Evolutionary conservation across 2,329 filamentous ascomycete genomes (phyloP).

Genomic region (Epichloe elymi): DNA sequence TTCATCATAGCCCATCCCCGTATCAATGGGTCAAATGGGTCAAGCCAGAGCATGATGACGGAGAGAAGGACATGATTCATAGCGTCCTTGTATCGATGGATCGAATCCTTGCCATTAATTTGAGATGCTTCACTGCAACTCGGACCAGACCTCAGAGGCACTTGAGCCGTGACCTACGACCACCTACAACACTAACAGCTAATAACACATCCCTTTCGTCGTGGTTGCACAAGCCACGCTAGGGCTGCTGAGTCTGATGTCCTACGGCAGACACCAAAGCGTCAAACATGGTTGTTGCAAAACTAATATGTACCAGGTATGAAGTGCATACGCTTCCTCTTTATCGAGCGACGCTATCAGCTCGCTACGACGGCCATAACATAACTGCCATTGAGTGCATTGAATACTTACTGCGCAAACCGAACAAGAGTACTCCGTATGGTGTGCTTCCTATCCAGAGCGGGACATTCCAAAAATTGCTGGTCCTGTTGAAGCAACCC

Average conservation of each 20-base stretch:
- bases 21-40: background rate
- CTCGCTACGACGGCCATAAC: background rate
- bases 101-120: background rate
- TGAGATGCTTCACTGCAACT: background rate
- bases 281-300: background rate
- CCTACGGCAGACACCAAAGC: background rate
- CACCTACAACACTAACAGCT: background rate
- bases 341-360: background rate
- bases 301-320: background rate
- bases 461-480: background rate
- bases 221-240: slow-evolving; percentile 1
- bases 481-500: background rate
- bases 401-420: background rate
- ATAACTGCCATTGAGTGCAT: too few species aligned
- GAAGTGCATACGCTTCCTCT: background rate
- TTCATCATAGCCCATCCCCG: background rate
- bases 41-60: background rate
- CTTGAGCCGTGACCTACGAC: background rate
- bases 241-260: background rate
- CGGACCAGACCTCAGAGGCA: background rate
- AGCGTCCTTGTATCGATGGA: background rate
- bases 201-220: background rate
- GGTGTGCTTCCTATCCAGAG: background rate
- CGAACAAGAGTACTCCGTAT: background rate
- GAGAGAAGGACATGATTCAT: background rate